Evolutionary conservation across 1,284 basidiomycete species (phyloP), one percentile per base, ranked within the genome.

Genomic region (Caloboletus inedulis): DNA sequence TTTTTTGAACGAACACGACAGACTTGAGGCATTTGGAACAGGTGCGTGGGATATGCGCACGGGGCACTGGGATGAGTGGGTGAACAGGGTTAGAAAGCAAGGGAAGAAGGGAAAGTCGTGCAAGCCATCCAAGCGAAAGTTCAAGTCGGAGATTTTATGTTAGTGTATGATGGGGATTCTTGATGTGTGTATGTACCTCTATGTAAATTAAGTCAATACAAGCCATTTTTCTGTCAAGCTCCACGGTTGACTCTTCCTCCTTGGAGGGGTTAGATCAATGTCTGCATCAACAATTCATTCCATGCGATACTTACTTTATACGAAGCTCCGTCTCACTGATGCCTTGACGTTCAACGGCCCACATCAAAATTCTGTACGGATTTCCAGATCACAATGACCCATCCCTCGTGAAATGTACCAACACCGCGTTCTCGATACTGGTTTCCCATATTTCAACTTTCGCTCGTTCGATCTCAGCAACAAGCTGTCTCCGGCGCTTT

Each of bases 361-460:
- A 29, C 18, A 33, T 29, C 6, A 19, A 25, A 21, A 29, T 2
- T 19, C 6, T 16, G 29, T 21, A 29, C 10, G 7, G n/a, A 19
- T 14, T 37, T 37, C 27, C 43, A 34, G 43, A 23, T 57, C 10
- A 49, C 25, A 39, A 47, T n/a, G 51, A 47, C 12, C 30, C 40
- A 21, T 78, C 73, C 65, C 75, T 77, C 51, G 60, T 69, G 46
- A 88, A 61, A 55, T 81, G 75, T 31, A 77, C 72, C 60, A 90
- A 72, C 52, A 80, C 82, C 29, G 83, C 85, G 59, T 85, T 80
- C 69, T 90, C 87, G 49, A 90, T 77, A 40, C 82, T 84, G 45
- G 78, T 78, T 69, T 88, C 85, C 87, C 87, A 89, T 47, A 87
- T 67, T 62, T 85, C 81, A 21, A 80, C 73, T 62, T 84, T 83